Conservation (phyloP, 2,329 filamentous ascomycete genomes). For the Venturia aucupariae region DNA sequence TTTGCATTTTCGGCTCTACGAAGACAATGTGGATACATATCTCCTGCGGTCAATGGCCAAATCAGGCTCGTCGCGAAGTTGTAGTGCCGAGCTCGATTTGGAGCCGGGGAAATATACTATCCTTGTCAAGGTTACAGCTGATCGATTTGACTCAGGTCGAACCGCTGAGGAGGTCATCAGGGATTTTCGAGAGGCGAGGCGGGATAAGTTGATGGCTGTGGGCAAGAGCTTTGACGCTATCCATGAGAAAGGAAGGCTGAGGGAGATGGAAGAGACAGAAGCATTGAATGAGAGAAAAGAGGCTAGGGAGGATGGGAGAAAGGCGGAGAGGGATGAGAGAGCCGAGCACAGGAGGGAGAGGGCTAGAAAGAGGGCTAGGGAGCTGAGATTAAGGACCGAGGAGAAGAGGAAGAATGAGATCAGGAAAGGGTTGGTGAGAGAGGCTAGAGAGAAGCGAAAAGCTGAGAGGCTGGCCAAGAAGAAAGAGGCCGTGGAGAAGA, state of each 20-base stretch:
- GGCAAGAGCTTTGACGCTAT: conserved; percentile 15
- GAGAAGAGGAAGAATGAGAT: conserved; percentile 5
- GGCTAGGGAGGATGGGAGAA: neutral
- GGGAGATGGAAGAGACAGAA: conserved; percentile 14
- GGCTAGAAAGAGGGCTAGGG: conserved; percentile 6
- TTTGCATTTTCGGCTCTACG: conserved; percentile 41
- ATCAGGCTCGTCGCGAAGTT: conserved; percentile 11
- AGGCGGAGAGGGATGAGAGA: neutral
- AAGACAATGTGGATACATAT: conserved; percentile 10
- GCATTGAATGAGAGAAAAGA: conserved; percentile 8
- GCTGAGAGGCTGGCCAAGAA: conserved; percentile 16
- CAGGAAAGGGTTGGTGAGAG: neutral
- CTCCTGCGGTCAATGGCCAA: conserved; percentile 12
- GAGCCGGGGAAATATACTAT: conserved; percentile 14
- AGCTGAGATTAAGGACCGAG: conserved; percentile 5
- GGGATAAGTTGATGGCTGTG: conserved; percentile 14
- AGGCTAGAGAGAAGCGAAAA: conserved; percentile 15
- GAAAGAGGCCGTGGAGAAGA: conserved; percentile 9
- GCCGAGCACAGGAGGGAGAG: conserved; percentile 7
- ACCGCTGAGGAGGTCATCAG: conserved; percentile 14
- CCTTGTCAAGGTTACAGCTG: conserved; percentile 15
- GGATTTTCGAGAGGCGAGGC: conserved; percentile 9
- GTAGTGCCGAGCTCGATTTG: conserved; percentile 14
- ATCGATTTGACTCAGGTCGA: neutral
- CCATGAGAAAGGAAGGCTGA: conserved; percentile 15